Evolutionary conservation across 345 rosid species (phyloP), one percentile per base, ranked within the genome.

Genomic region (Syzygium oleosum): DNA sequence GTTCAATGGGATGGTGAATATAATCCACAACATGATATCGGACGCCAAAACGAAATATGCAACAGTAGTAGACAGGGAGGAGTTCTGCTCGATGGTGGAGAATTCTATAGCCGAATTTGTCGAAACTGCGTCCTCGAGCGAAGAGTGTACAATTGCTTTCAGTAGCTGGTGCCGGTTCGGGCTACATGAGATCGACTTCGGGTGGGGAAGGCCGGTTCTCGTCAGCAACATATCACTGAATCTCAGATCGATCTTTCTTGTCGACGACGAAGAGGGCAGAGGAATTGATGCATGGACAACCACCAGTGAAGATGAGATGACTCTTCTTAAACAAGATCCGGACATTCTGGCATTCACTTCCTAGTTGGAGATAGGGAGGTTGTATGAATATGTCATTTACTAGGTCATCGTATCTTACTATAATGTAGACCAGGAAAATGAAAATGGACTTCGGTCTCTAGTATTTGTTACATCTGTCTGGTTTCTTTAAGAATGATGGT

Each of bases 221-320:
- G 91, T 91, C 25, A 90, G 91, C 10, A 91, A 89, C 54, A 91
- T 87, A 85, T 90, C 85, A 41, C 79, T 88, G 86, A 90, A 41
- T 21, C 8, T 84, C 61, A 91, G 91, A 79, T 77, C 91, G 21
- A 86, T 91, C 85, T 43, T 89, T 68, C 59, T 94, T 56, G 87
- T 88, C 85, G 96, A 94, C 87, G 84, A 89, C 7, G 91, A 89
- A 84, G 88, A 77, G 84, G 91, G 92, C 38, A 49, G 41, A 7
- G 95, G 91, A n/a, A 59, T 94, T 73, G 96, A 94, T 87, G 95
- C 95, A 46, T 91, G 94, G 94, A 84, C 87, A 29, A 93, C 91
- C 25, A 86, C 92, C 59, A 59, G 80, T 29, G 78, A 86, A 31
- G n/a, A 79, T 0, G 86, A 90, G 23, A 80, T 83, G 85, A 31